A percentile compares a stretch with the other conserved stretches of the same genome.
Conservation (phyloP, 2,329 filamentous ascomycete genomes). For the Alternaria triticimaculans region DNA sequence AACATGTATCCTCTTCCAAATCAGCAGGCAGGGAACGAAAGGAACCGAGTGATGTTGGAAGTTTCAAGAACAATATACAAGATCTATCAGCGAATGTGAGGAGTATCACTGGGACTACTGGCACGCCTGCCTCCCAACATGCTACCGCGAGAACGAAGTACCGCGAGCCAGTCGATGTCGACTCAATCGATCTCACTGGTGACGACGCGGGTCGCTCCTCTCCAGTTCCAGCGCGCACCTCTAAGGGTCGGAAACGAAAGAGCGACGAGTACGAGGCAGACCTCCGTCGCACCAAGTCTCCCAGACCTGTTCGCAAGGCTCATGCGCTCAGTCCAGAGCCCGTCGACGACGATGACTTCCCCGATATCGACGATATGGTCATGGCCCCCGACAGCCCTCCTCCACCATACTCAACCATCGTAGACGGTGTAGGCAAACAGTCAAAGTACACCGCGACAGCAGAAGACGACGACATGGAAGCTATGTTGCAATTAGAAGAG, state of each 20-base stretch:
- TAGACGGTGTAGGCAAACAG: conserved; percentile 11
- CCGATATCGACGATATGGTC: conserved; percentile 48
- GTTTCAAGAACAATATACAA: neutral
- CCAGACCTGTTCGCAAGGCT: conserved; percentile 18
- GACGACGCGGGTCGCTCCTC: conserved; percentile 27
- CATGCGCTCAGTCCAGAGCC: conserved; percentile 21
- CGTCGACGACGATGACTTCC: conserved; percentile 42
- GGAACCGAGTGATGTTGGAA: neutral
- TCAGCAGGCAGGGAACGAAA: conserved; percentile 5
- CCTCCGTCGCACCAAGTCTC: conserved; percentile 21
- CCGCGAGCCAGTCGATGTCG: conserved; percentile 29
- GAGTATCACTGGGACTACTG: conserved; percentile 2
- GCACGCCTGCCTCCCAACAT: conserved; percentile 13
- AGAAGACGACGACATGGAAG: conserved; percentile 18
- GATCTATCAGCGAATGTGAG: neutral
- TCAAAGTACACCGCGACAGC: neutral
- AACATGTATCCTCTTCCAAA: conserved; percentile 13
- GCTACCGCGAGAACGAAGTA: conserved; percentile 11
- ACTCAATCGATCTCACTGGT: conserved; percentile 48
- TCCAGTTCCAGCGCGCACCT: conserved; percentile 21
- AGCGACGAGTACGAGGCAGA: conserved; percentile 53
- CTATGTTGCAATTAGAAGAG: conserved; percentile 19
- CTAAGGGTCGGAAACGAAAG: conserved; percentile 52
- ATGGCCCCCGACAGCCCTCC: conserved; percentile 36
- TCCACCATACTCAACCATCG: conserved; percentile 55